Conservation (phyloP, 2,329 filamentous ascomycete genomes). For the Ascosphaera aggregata region DNA sequence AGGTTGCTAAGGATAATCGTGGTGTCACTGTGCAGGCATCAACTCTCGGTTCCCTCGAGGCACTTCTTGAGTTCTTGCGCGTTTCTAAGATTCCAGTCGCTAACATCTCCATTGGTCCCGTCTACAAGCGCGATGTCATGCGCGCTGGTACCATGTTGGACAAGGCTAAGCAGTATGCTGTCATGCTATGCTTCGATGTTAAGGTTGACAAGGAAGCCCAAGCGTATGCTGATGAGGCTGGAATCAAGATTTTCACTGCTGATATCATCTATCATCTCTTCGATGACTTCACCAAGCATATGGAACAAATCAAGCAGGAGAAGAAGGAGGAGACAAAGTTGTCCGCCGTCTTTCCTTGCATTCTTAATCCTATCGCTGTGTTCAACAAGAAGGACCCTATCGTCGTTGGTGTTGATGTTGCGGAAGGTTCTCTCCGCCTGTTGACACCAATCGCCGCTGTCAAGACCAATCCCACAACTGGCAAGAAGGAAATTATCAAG, state of each 20-base stretch:
- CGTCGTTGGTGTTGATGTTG: conserved; percentile 81
- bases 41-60: conserved; percentile 89
- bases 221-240: conserved; percentile 74
- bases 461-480: conserved; percentile 56
- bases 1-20: conserved; percentile 74
- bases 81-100: conserved; percentile 92
- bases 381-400: conserved; percentile 98
- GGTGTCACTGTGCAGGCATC: conserved; percentile 96
- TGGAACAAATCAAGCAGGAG: conserved; percentile 64
- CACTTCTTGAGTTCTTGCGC: conserved; percentile 85
- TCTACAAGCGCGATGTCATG: conserved; percentile 96
- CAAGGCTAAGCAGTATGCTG: conserved; percentile 83
- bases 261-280: conserved; percentile 99
- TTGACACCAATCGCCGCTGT: conserved; percentile 80
- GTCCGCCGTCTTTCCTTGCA: conserved; percentile 89
- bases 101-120: conserved; percentile 90
- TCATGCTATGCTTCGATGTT: conserved; percentile 99
- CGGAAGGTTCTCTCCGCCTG: conserved; percentile 67
- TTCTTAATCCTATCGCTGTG: conserved; percentile 68
- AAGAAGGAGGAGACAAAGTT: conserved; percentile 95
- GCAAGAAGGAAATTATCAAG: conserved; percentile 58
- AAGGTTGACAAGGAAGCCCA: conserved; percentile 96
- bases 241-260: conserved; percentile 93
- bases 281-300: conserved; percentile 88
- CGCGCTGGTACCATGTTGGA: conserved; percentile 86